These are phyloP conservation scores for Melampsora occidentalis DNA, from an alignment of 1,284 basidiomycete species.

Conservation along the genomic window DNA sequence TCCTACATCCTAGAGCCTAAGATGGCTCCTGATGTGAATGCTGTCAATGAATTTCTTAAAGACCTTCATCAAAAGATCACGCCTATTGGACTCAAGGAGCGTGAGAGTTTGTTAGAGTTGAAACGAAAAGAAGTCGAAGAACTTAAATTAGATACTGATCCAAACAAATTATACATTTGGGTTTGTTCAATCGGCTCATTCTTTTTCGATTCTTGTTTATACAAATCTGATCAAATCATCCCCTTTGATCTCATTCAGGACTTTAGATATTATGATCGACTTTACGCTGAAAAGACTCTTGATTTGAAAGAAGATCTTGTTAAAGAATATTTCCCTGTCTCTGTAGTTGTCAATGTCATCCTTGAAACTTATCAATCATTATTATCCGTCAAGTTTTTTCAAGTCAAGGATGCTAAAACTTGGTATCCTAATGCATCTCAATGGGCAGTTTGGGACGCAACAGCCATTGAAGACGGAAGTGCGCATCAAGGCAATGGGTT, in stretches of 20 bases:
- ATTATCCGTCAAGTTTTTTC: constrained; percentile 69
- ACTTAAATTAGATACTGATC: constrained; percentile 63
- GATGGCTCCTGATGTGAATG: constrained; percentile 71
- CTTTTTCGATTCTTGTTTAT: constrained; percentile 46
- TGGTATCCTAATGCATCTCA: constrained; percentile 67
- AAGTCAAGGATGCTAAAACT: constrained; percentile 58
- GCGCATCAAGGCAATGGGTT: constrained; percentile 36
- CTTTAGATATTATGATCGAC: constrained; percentile 29
- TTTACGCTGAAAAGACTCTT: constrained; percentile 54
- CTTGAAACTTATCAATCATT: constrained; percentile 75
- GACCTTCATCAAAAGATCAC: constrained; percentile 71
- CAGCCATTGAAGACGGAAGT: constrained; percentile 9
- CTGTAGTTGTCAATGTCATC: constrained; percentile 72
- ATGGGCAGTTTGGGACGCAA: constrained; percentile 41
- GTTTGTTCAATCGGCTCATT: constrained; percentile 59
- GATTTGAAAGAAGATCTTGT: constrained; percentile 69
- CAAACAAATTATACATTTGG: constrained; percentile 68
- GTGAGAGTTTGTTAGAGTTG: constrained; percentile 64
- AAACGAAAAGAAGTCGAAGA: constrained; percentile 69
- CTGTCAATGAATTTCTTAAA: constrained; percentile 65
- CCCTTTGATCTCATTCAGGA: constrained; percentile 62
- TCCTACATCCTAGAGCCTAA: constrained; percentile 76
- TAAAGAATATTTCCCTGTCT: constrained; percentile 81
- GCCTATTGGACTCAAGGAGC: constrained; percentile 68
- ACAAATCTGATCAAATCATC: constrained; percentile 7